These are phyloP conservation scores for Conticribra weissflogii DNA, from an alignment of 108 stramenopile genomes.

Conservation along the genomic window DNA sequence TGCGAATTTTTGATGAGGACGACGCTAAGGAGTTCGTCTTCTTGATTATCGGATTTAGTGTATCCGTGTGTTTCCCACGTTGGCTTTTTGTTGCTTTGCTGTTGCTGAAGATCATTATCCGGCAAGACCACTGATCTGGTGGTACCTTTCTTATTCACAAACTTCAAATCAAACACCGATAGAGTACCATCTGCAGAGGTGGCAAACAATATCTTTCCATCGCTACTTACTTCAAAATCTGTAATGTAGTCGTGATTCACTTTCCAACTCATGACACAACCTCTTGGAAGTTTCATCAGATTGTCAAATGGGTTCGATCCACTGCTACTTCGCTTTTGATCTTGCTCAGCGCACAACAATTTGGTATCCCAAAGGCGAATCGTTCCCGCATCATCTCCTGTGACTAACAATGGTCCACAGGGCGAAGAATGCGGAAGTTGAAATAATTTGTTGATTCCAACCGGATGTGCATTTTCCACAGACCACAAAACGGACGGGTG, in stretches of 20 bases:
- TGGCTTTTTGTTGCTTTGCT: conserved; percentile 37
- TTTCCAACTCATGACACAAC: conserved; percentile 72
- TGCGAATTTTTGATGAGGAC: conserved; percentile 80
- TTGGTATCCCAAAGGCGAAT: conserved; percentile 84
- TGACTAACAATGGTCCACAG: conserved; percentile 58
- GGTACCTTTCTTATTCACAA: conserved; percentile 26
- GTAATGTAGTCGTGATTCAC: conserved; percentile 88
- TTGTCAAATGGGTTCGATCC: conserved; percentile 37
- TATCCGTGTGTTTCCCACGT: conserved; percentile 44
- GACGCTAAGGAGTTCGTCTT: conserved; percentile 92
- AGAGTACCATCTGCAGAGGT: conserved; percentile 81
- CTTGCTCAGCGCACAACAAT: conserved; percentile 30
- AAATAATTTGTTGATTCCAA: conserved; percentile 59
- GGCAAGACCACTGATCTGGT: conserved; percentile 27
- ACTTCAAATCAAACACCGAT: conserved; percentile 75
- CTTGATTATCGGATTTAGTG: conserved; percentile 86
- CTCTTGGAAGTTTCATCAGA: conserved; percentile 51
- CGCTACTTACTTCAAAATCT: conserved; percentile 62
- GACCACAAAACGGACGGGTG: conserved; percentile 60
- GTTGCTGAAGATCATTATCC: conserved; percentile 21
- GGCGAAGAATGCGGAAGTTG: conserved; percentile 56
- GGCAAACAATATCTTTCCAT: conserved; percentile 72
- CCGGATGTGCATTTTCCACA: conserved; percentile 58
- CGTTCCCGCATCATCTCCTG: conserved; percentile 86
- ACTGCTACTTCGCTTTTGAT: neutral